These are phyloP conservation scores for Odonthalia washingtoniensis DNA, from an alignment of 31 red algal genomes.

Conservation along the genomic window DNA sequence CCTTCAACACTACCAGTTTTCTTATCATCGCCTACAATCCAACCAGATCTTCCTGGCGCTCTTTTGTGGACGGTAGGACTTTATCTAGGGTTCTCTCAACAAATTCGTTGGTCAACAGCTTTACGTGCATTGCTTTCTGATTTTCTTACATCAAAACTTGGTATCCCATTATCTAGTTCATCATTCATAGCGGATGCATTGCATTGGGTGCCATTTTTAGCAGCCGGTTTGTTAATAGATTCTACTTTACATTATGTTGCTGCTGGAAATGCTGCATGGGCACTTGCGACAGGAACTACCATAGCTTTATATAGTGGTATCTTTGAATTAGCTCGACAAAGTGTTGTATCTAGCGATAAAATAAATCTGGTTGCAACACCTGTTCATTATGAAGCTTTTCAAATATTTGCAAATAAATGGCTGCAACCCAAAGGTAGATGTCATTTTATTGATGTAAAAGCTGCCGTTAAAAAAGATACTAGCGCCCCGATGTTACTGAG, in stretches of 20 bases:
- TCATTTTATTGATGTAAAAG: constrained; percentile 60
- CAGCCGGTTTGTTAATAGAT: constrained; percentile 51
- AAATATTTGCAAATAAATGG: constrained; percentile 37
- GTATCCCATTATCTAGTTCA: neutral
- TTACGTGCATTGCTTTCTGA: constrained; percentile 13
- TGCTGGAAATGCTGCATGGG: constrained; percentile 59
- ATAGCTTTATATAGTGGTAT: constrained; percentile 63
- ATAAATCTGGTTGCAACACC: neutral
- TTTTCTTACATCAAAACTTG: constrained; percentile 15
- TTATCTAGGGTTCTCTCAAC: constrained; percentile 67
- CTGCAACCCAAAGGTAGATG: constrained; percentile 52
- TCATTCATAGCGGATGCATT: constrained; percentile 39
- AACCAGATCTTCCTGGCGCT: constrained; percentile 68
- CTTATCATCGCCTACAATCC: constrained; percentile 37
- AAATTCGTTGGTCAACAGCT: constrained; percentile 45
- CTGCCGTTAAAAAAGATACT: constrained; percentile 46
- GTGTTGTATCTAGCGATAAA: neutral
- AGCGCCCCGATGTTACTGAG: constrained; percentile 1
- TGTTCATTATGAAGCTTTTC: constrained; percentile 17
- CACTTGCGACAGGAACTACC: constrained; percentile 46
- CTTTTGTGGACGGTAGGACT: constrained; percentile 67
- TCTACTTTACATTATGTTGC: constrained; percentile 49
- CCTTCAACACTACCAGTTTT: too few species aligned
- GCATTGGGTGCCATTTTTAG: constrained; percentile 61
- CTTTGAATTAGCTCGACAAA: constrained; percentile 50